Evolutionary conservation across 352 stramenopile species (phyloP).

Genomic region (Phytophthora agathidicida): DNA sequence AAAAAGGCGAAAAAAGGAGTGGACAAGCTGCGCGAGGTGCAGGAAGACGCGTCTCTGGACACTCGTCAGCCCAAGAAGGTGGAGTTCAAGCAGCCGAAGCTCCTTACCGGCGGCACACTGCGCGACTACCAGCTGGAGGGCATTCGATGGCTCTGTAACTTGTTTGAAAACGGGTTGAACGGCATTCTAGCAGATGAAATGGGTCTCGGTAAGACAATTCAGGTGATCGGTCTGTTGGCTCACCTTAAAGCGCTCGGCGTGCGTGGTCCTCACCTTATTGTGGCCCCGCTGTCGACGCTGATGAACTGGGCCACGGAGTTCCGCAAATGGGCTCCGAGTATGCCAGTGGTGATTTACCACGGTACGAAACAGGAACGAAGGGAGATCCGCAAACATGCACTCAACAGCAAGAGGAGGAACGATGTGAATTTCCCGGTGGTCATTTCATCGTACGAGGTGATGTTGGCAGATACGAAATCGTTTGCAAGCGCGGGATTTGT

Average conservation of each 20-base stretch:
- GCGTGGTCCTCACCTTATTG: conserved; percentile 96
- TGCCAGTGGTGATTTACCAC: conserved; percentile 99
- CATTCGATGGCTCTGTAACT: conserved; percentile 96
- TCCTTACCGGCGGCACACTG: conserved; percentile 82
- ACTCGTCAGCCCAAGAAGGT: conserved; percentile 42
- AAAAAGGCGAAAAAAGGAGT: conserved; percentile 55
- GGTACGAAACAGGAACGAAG: conserved; percentile 72
- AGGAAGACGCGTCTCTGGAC: conserved; percentile 55
- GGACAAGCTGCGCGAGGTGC: conserved; percentile 76
- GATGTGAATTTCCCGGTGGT: conserved; percentile 83
- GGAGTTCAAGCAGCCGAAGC: conserved; percentile 71
- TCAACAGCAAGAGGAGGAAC: conserved; percentile 58
- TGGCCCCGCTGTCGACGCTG: conserved; percentile 98
- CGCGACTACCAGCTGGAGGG: conserved; percentile 97
- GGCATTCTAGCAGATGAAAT: conserved; percentile 91
- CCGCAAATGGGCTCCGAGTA: conserved; percentile 73
- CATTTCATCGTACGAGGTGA: conserved; percentile 91
- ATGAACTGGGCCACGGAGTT: conserved; percentile 97
- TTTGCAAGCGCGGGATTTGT: conserved; percentile 72
- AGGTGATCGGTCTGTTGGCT: conserved; percentile 93
- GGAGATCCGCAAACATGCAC: conserved; percentile 49
- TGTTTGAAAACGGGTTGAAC: conserved; percentile 97
- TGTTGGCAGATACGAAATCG: conserved; percentile 68
- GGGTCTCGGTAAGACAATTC: conserved; percentile 93
- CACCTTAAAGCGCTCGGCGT: conserved; percentile 92